Conservation (phyloP, 2,329 filamentous ascomycete species). For the Fusarium bulbicola region DNA sequence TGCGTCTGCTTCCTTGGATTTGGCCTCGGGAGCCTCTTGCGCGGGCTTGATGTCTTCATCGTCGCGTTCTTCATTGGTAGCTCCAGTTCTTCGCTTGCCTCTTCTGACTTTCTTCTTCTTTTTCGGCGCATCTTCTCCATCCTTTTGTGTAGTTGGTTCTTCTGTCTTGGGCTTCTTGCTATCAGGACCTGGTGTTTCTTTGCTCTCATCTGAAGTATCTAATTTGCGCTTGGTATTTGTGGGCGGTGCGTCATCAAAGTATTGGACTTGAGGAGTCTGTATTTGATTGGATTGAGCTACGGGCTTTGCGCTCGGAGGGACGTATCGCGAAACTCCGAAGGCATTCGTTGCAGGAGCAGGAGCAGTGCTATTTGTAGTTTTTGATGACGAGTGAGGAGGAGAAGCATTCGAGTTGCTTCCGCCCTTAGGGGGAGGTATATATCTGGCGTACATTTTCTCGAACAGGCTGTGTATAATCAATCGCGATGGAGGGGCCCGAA, state of each 20-base stretch:
- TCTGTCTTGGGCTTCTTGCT: constrained; percentile 48
- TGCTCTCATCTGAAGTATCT: constrained; percentile 43
- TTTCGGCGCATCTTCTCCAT: constrained; percentile 23
- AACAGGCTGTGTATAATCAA: constrained; percentile 8
- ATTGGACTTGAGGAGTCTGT: constrained; percentile 31
- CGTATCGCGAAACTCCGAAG: constrained; percentile 53
- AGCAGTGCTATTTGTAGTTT: background rate
- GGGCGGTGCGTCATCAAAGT: constrained; percentile 44
- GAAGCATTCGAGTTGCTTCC: background rate
- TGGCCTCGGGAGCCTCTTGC: constrained; percentile 20
- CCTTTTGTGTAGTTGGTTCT: constrained; percentile 15
- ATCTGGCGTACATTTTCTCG: constrained; percentile 54
- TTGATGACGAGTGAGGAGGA: background rate
- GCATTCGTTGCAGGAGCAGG: constrained; percentile 21
- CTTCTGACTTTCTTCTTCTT: constrained; percentile 42
- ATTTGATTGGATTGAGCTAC: constrained; percentile 2
- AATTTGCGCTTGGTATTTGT: constrained; percentile 50
- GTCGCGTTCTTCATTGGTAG: constrained; percentile 7
- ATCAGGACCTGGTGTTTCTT: constrained; percentile 42
- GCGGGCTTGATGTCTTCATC: constrained; percentile 25
- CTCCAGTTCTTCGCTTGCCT: constrained; percentile 34
- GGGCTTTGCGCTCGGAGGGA: constrained; percentile 46
- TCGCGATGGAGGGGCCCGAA: constrained; percentile 25
- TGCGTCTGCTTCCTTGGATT: constrained; percentile 45
- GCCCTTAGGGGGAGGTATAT: constrained; percentile 50